Conservation (phyloP, 192 early-diverging fungal species). For the Phycomyces nitens region DNA sequence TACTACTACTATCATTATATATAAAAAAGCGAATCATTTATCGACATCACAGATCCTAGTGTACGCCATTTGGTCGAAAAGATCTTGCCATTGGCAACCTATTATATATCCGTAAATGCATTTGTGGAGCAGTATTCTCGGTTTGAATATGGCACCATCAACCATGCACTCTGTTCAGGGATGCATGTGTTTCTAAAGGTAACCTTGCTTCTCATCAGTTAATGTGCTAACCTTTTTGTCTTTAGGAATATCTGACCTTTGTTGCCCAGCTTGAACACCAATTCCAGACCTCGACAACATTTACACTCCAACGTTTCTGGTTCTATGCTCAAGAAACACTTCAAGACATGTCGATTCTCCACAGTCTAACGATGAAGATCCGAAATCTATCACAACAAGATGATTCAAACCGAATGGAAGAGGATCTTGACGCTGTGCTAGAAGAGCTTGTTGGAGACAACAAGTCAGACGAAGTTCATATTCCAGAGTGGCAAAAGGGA, state of each 20-base stretch:
- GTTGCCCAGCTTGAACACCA: conserved; percentile 91
- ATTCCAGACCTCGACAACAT: conserved; percentile 60
- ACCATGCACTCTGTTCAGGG: conserved; percentile 86
- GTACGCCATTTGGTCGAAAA: conserved; percentile 70
- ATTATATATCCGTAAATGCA: conserved; percentile 70
- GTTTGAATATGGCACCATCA: conserved; percentile 81
- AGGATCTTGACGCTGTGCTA: conserved; percentile 35
- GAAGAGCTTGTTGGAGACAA: conserved; percentile 39
- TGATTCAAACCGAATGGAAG: conserved; percentile 27
- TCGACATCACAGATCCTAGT: conserved; percentile 47
- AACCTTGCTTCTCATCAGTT: too few species aligned
- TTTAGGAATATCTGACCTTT: conserved; percentile 75
- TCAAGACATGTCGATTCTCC: conserved; percentile 46
- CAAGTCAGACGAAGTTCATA: conserved; percentile 39
- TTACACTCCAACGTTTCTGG: conserved; percentile 92
- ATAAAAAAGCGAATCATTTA: background rate
- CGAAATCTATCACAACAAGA: conserved; percentile 9
- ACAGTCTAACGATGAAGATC: conserved; percentile 42
- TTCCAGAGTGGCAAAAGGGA: conserved; percentile 60
- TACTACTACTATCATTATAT: background rate
- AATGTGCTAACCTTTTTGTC: too few species aligned
- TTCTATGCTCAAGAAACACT: conserved; percentile 82
- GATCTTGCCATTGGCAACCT: conserved; percentile 73
- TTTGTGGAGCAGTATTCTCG: conserved; percentile 73
- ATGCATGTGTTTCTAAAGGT: conserved; percentile 72